Evolutionary conservation across 306 rosid genomes (phyloP), one percentile per base, ranked within the genome.

Genomic region (Parietaria judaica): DNA sequence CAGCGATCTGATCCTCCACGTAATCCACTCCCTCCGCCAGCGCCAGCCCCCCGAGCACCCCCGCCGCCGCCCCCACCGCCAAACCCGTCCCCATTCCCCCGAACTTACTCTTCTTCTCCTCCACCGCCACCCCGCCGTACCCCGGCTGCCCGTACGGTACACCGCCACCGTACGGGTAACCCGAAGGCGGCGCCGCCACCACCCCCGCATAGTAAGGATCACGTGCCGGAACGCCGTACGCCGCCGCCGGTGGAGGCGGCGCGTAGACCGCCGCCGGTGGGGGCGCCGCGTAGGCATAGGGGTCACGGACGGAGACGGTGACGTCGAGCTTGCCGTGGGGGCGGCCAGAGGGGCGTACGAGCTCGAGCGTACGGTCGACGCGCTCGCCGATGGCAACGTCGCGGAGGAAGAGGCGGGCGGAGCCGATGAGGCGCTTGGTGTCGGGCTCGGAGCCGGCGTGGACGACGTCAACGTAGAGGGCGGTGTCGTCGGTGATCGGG

Each of bases 61-160:
- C 97, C 3, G 79, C 96, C 1, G 71, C 84, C 5, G 97, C 96
- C 0, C 97, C 97, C 73, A 90, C 85, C 49, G 97, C 97, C 81
- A 90, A 60, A 70, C 97, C 95, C 3, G 96, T 79, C 54, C 97
- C 97, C 96, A 90, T 85, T 4, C 95, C 90, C 1, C 88, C 97
- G 60, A 74, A 90, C 75, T 87, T 83, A 23, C 89, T 83, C 73
- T 81, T 85, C 82, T 84, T 76, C 78, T 83, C 81, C 66, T 58
- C 79, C 12, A 66, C 6, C 67, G 0, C 63, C 48, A 48, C 62
- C 23, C 17, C 56, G 7, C 72, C 65, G 38, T 64, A 59, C 6
- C 58, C 50, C 31, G 48, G 58, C 57, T 35, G 47, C 12, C 9
- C 15, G 56, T 63, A 63, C 35, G 39, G 8, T 23, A 23, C 31